Evolutionary conservation across 169 alveolate species (phyloP).

Genomic region (Eimeria maxima): DNA sequence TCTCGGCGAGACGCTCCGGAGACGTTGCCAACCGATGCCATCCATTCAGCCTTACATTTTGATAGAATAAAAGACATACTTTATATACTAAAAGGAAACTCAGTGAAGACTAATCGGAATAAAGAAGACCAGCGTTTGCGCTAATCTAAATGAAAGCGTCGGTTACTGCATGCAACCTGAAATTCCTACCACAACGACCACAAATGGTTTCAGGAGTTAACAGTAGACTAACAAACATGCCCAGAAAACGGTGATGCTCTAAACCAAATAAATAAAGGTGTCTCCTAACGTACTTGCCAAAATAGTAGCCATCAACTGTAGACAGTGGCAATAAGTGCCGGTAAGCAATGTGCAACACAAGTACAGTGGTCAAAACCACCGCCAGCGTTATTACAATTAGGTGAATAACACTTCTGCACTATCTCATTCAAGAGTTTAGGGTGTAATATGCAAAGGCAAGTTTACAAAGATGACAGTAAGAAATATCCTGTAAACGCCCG

Average conservation of each 20-base stretch:
- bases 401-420: background rate
- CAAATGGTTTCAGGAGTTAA: background rate
- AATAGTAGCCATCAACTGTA: background rate
- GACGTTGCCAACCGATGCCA: background rate
- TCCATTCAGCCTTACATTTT: background rate
- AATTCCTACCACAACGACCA: background rate
- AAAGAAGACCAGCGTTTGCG: background rate
- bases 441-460: background rate
- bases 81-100: background rate
- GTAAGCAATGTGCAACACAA: background rate
- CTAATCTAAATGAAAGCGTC: background rate
- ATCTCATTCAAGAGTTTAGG: background rate
- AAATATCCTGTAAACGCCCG: background rate
- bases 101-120: background rate
- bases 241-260: background rate
- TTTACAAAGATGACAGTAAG: background rate
- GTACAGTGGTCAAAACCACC: conserved; percentile 20
- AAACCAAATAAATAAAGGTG: background rate
- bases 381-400: background rate
- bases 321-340: background rate
- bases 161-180: background rate
- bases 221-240: background rate
- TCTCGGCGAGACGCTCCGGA: background rate
- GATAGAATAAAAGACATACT: background rate
- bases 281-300: background rate